Evolutionary conservation across 2,329 filamentous ascomycete species (phyloP), one percentile per base, ranked within the genome.

Genomic region (Mycogone perniciosa): DNA sequence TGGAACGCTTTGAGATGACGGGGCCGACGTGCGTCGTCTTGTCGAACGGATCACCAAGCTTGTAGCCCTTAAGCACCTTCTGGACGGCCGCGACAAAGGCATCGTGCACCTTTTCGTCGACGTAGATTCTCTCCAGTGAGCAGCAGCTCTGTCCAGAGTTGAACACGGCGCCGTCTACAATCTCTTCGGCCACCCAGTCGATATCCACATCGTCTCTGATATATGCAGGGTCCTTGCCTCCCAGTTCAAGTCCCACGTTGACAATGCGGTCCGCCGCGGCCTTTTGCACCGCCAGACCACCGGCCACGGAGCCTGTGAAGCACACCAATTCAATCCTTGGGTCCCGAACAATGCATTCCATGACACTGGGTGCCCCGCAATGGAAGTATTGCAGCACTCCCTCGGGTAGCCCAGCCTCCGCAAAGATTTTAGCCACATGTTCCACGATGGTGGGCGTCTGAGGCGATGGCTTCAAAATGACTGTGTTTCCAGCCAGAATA

Each of bases 101-200:
- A 62, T 95, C 89, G 67, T 96, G 84, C 45, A 97, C 81, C 59
- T 81, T 84, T 63, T 88, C 86, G 62, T 93, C 84, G 5, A 97
- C 91, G 62, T 97, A 97, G 20, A 97, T 82, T 33, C 92, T 80
- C 72, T 97, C 92, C 48, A 97, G 77, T 27, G 89, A 88, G 71
- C 92, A 97, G 76, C 92, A 97, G 66, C 89, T 95, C 74, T 97
- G 92, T n/a, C 92, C 92, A 46, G 91, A 96, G 73, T 97, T 97
- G 77, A 97, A 97, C 51, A 97, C 76, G n/a, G 90, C 85, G 20
- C 92, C 92, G 60, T 97, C 92, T 10, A 97, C 89, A 61, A 97
- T 93, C 70, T 96, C 90, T 59, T 88, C 90, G 0, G 92, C 92
- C 0, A 86, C 91, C 92, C 91, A 96, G 44, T 82, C 82, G 44